A percentile compares a stretch with the other conserved stretches of the same genome.
Evolutionary conservation across 31 red algal species (phyloP).

Genomic region (Asparagopsis taxiformis): DNA sequence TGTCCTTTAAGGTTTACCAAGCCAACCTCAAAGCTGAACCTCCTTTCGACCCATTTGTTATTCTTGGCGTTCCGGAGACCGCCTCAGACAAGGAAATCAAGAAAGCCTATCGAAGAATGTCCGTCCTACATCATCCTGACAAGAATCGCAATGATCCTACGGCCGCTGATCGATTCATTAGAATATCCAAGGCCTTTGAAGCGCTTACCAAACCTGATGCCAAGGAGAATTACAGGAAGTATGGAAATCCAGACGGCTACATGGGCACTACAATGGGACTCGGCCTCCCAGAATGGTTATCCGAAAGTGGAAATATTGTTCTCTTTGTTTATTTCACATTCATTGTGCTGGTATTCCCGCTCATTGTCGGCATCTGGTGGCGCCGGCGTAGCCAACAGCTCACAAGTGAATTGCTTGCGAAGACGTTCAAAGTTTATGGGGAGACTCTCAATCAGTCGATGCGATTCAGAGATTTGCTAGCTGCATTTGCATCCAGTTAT

Average conservation of each 20-base stretch:
- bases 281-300: constrained; percentile 78
- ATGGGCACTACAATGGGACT: constrained; percentile 73
- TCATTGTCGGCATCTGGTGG: constrained; percentile 86
- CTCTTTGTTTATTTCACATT: constrained; percentile 62
- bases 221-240: constrained; percentile 88
- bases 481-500: constrained; percentile 50
- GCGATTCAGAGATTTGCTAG: constrained; percentile 66
- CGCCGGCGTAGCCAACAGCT: constrained; percentile 59
- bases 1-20: constrained; percentile 34
- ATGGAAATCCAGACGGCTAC: constrained; percentile 98
- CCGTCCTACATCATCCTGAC: constrained; percentile 89
- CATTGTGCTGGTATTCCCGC: constrained; percentile 70
- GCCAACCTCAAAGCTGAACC: constrained; percentile 47
- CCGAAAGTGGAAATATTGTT: constrained; percentile 62
- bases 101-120: constrained; percentile 71
- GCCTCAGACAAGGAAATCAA: constrained; percentile 75
- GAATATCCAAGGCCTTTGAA: constrained; percentile 78
- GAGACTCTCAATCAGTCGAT: constrained; percentile 61
- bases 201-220: constrained; percentile 84
- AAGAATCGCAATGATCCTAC: constrained; percentile 79
- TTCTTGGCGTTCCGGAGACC: constrained; percentile 59
- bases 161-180: constrained; percentile 81
- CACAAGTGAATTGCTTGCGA: constrained; percentile 57
- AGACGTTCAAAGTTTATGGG: constrained; percentile 73
- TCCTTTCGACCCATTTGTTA: constrained; percentile 92